Percentiles rank a stretch among this genome's conserved stretches.
Conservation (phyloP, 2,329 filamentous ascomycete species). For the Verticillium nubilum region DNA sequence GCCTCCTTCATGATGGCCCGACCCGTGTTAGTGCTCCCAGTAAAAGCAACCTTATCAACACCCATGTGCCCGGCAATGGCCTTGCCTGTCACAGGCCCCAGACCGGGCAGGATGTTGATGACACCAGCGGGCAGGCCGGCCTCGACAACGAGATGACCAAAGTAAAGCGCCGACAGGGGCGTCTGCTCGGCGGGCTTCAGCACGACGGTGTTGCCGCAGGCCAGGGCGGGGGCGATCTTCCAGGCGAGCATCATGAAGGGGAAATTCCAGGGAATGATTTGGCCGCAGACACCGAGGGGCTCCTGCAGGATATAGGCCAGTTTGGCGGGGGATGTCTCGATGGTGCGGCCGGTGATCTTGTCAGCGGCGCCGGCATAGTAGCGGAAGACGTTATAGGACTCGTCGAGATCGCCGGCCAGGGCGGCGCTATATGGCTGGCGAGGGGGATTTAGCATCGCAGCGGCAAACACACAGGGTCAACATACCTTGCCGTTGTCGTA, state of each 20-base stretch:
- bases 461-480: neutral
- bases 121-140: conserved; percentile 70
- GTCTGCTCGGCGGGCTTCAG: conserved; percentile 57
- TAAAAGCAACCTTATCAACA: conserved; percentile 67
- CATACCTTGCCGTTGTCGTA: conserved; percentile 58
- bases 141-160: conserved; percentile 59
- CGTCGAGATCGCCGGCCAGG: conserved; percentile 50
- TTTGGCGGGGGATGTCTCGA: conserved; percentile 57
- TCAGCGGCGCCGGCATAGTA: conserved; percentile 69
- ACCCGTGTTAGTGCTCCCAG: conserved; percentile 61
- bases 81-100: conserved; percentile 57
- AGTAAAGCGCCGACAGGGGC: conserved; percentile 51
- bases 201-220: conserved; percentile 53
- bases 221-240: conserved; percentile 62
- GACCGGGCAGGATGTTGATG: conserved; percentile 64
- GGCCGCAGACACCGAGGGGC: conserved; percentile 62
- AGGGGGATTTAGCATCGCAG: neutral
- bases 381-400: conserved; percentile 37
- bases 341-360: conserved; percentile 64
- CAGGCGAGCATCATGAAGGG: conserved; percentile 44
- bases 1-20: conserved; percentile 65
- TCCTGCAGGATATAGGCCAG: conserved; percentile 64
- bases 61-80: conserved; percentile 57
- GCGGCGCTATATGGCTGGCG: conserved; percentile 25
- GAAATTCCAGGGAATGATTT: conserved; percentile 63